Base-by-base conservation (phyloP, 1,139 yeast genomes). In the Geotrichum klebahnii region DNA sequence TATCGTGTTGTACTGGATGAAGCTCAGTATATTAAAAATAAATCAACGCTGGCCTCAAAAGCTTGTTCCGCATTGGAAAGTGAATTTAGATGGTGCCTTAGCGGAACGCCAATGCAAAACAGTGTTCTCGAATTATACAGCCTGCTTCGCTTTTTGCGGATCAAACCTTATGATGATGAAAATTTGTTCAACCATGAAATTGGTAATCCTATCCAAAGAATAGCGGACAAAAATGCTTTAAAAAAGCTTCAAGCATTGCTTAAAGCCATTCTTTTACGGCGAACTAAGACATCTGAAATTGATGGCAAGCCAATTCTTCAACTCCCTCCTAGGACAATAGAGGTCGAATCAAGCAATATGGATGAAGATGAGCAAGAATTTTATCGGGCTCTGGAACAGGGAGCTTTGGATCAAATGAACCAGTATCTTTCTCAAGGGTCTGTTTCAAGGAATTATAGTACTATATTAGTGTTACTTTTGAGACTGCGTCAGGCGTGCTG, bases 21-120 rank as follows among this genome's bases (percentile, higher is more conserved):
- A 67, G 96, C 96, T 0, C 98, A 92, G 60, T 75, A 76, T 56
- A 86, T 92, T 59, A 89, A 92, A 61, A 90, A 89, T 63, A 82
- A 81, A 57, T 59, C 67, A 3, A 78, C 97, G 0, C 73, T 79
- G 57, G 74, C 83, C 2, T 81, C 96, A 1, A 78, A 76, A 53
- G 82, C 96, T 0, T 82, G 84, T 48, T 75, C 82, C 4, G 71
- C 76, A 12, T 57, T 90, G 16, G 67, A 74, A 29, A 71, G 81
- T 0, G 67, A 64, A 0, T 80, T 78, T 59, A 72, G 92, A 51
- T 82, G 95, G 80, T 85, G 96, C 61, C 71, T 92, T 39, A 81
- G 95, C 3, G 99, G 98, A 59, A 92, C 99, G 0, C 98, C 98
- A 0, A 83, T 94, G 73, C 97, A 94, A 67, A 92, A 92, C 61